These are phyloP conservation scores for Trametes cingulata DNA, from an alignment of 768 basidiomycete species.

Conservation along the genomic window DNA sequence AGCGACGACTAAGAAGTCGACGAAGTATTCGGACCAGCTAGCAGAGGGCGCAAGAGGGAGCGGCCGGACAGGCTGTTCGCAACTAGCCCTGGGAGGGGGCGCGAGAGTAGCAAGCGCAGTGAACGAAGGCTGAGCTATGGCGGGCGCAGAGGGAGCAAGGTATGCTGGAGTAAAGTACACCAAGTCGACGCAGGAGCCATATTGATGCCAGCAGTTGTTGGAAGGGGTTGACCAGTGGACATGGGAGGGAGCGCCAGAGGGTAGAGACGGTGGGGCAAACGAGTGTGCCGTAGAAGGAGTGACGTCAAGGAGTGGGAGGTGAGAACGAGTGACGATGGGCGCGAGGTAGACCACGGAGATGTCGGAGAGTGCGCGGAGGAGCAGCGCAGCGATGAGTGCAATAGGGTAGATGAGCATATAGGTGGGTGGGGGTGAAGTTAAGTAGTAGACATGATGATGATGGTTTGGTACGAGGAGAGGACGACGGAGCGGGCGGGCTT, in stretches of 20 bases:
- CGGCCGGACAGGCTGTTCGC: no score
- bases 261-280: neutral
- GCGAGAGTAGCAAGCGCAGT: no score
- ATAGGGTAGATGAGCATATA: neutral
- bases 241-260: neutral
- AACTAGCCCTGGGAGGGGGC: no score
- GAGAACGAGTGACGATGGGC: conserved; percentile 1
- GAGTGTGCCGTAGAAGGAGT: neutral
- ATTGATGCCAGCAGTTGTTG: neutral
- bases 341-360: neutral
- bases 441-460: neutral
- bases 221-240: neutral
- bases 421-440: no score
- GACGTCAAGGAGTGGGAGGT: neutral
- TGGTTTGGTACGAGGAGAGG: neutral
- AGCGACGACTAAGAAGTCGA: neutral
- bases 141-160: neutral
- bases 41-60: neutral
- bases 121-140: neutral
- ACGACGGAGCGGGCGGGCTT: neutral
- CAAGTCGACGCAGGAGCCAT: neutral
- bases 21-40: neutral
- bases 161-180: neutral
- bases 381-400: neutral
- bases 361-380: neutral